Base-by-base conservation (phyloP, 1,284 basidiomycete genomes). In the Ceratobasidium papillatum region DNA sequence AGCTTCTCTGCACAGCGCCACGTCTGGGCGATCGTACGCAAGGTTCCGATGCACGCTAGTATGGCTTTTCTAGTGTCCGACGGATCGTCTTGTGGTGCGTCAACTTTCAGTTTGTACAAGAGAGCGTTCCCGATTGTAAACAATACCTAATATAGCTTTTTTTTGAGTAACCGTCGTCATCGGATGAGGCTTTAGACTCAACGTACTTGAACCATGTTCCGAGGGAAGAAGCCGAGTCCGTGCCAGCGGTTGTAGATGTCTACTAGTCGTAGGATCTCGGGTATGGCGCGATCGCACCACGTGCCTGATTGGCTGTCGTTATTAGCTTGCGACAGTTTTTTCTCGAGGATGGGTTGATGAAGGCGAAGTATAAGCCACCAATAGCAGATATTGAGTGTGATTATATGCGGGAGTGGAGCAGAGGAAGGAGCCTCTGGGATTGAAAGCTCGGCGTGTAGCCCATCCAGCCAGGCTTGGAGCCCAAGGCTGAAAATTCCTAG, bases 381-480 rank as follows among this genome's bases (percentile, higher is more conserved):
- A 34, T 61, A 61, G 34, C 32, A 61, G 27, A 61, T 34, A 22
- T 61, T 61, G 59, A 41, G 9, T n/a, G 36, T 27, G 9, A 61
- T 61, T 8, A 41, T 27, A 34, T 61, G 59, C 9, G 59, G 59
- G 17, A 43, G 9, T 4, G 59, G 36, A 2, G 36, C 12, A 8
- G 82, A 83, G 12, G 11, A 14, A 27, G 85, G 85, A 27, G n/a
- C 3, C 1, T 61, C 36, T 14, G 36, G 17, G 22, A 41, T 41
- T 7, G 4, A 22, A 38, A 61, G 59, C n/a, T 38, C 59, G 8
- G 41, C n/a, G 22, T 34, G 36, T 1, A 61, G 25, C 12, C n/a
- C 17, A 22, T 61, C 32, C 17, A 61, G 36, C 59, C 59, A 61
- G 14, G 19, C 25, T 7, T 61, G 36, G 19, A 61, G 59, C 36